A percentile compares a stretch with the other conserved stretches of the same genome.
phyloP scores from a whole-genome alignment of 352 stramenopile genomes.

The Pythium dissimile region DNA sequence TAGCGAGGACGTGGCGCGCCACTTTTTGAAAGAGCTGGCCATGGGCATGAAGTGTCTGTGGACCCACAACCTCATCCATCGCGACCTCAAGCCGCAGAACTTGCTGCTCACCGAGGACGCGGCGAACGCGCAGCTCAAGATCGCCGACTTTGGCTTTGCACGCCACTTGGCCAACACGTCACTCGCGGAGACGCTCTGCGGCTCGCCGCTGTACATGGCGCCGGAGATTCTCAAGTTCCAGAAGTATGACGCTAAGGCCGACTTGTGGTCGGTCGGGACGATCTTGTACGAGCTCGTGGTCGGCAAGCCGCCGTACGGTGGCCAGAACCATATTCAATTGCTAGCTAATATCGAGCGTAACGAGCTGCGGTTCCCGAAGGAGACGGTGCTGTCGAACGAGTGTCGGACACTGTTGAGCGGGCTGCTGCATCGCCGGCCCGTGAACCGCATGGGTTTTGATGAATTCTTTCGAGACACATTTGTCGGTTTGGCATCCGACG shows the following conservation, averaged over 20 bases:
- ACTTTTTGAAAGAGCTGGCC: constrained; percentile 66
- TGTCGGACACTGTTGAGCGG: constrained; percentile 76
- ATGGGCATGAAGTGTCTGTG: constrained; percentile 74
- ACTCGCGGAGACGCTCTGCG: constrained; percentile 95
- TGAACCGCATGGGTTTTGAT: constrained; percentile 86
- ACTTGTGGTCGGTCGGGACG: constrained; percentile 95
- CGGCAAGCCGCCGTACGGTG: constrained; percentile 91
- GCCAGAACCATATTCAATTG: constrained; percentile 94
- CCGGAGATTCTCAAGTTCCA: constrained; percentile 95
- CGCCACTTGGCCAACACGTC: constrained; percentile 89
- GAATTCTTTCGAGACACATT: constrained; percentile 87
- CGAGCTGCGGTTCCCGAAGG: constrained; percentile 81
- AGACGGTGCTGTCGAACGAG: constrained; percentile 72
- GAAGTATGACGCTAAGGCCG: constrained; percentile 96
- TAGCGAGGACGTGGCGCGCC: constrained; percentile 39
- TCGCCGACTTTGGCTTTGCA: constrained; percentile 88
- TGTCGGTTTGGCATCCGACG: constrained; percentile 33
- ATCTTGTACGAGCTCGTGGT: constrained; percentile 96
- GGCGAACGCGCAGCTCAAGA: constrained; percentile 53
- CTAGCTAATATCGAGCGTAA: constrained; percentile 92
- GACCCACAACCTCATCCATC: constrained; percentile 81
- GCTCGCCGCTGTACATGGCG: constrained; percentile 96
- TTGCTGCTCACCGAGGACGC: constrained; percentile 85
- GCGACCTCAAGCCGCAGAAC: constrained; percentile 96
- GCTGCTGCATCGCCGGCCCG: constrained; percentile 86